These are phyloP conservation scores for Abelmoschus esculentus DNA, from an alignment of 345 rosid genomes.

Conservation along the genomic window DNA sequence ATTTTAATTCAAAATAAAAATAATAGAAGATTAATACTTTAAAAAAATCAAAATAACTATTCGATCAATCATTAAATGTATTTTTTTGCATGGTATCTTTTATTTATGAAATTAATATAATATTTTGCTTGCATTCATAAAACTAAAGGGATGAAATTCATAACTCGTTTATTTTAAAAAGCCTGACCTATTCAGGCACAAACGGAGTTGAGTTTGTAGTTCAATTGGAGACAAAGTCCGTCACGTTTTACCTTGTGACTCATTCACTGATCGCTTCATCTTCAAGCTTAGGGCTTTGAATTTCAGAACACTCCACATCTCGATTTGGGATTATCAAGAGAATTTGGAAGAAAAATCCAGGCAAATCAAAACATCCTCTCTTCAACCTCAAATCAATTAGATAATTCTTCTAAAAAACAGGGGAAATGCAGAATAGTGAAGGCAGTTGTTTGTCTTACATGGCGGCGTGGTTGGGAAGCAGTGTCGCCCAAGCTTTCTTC, in stretches of 20 bases:
- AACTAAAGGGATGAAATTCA: no score
- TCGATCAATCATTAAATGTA: no score
- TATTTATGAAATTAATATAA: no score
- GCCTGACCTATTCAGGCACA: no score
- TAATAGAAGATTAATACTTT: no score
- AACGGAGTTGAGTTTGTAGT: no score
- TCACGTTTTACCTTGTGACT: background rate
- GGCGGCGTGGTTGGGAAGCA: conserved; percentile 42
- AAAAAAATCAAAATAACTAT: no score
- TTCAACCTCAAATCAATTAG: background rate
- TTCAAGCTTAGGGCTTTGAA: conserved; percentile 3
- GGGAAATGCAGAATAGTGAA: conserved; percentile 19
- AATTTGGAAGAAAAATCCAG: background rate
- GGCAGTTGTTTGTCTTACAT: conserved; percentile 28
- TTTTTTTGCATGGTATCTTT: no score
- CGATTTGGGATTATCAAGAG: background rate
- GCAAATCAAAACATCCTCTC: background rate
- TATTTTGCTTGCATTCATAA: no score
- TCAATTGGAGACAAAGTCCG: background rate
- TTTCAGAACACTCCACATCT: background rate
- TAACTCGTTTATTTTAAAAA: no score
- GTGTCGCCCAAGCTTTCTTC: conserved; percentile 44
- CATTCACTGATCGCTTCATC: background rate
- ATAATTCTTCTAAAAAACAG: background rate
- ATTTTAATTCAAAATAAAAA: no score